Conservation (phyloP, 1,284 basidiomycete species). For the Paramarasmius palmivorus region DNA sequence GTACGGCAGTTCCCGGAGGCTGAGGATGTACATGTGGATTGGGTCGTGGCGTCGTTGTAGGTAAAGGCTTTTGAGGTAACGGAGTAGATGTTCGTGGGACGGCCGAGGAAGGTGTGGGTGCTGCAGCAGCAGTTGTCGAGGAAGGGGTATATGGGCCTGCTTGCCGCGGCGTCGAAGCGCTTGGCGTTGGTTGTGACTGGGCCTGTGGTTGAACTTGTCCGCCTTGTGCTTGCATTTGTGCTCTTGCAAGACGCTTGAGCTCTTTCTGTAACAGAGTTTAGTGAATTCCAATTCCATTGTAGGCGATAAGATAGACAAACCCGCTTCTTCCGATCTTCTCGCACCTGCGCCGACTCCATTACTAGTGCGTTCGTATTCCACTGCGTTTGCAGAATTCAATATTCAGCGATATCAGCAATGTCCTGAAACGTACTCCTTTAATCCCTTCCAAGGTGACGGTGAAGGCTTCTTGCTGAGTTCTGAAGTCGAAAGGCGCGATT, state of each 20-base stretch:
- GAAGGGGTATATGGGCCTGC: constrained; percentile 11
- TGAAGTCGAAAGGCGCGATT: constrained; percentile 64
- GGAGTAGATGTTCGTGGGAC: constrained; percentile 20
- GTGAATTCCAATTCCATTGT: background rate
- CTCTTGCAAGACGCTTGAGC: constrained; percentile 66
- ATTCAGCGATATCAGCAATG: constrained; percentile 22
- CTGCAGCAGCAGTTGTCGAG: constrained; percentile 31
- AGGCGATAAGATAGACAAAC: constrained; percentile 37
- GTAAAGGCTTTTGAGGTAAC: constrained; percentile 4
- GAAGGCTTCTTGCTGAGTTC: constrained; percentile 72
- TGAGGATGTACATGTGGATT: constrained; percentile 2
- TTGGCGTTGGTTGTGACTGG: constrained; percentile 22
- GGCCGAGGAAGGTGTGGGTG: constrained; percentile 32
- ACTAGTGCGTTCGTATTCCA: constrained; percentile 70
- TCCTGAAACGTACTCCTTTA: constrained; percentile 62
- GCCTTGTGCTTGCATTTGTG: constrained; percentile 46
- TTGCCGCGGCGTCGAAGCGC: constrained; percentile 20
- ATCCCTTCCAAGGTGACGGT: constrained; percentile 70
- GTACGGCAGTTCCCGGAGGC: constrained; percentile 9
- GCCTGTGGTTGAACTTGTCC: constrained; percentile 6
- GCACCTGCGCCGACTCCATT: constrained; percentile 70
- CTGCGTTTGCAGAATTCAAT: constrained; percentile 34
- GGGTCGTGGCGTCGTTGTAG: constrained; percentile 25
- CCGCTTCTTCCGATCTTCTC: constrained; percentile 77
- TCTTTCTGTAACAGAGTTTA: constrained; percentile 55